Evolutionary conservation across 345 rosid genomes (phyloP), one percentile per base, ranked within the genome.

Genomic region (Euphorbia peplus): DNA sequence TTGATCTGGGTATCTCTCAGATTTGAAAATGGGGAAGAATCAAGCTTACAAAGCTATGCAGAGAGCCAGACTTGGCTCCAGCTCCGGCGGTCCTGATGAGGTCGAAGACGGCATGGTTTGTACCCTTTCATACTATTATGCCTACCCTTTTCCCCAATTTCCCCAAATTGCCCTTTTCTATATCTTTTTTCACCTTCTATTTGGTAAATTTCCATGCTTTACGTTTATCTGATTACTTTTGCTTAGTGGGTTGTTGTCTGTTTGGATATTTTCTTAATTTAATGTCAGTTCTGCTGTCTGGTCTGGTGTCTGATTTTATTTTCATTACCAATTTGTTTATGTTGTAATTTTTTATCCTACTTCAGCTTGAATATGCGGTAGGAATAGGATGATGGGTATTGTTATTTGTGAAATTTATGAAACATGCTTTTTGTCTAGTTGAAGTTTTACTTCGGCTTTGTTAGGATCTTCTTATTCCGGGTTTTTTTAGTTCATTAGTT

Each of bases 31-130:
- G 99, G 99, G 99, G 66, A 92, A 95, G 83, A 95, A 92, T 77
- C 99, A 95, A 80, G 91, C 97, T 42, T 88, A 92, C 91, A 95
- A 95, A 76, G 92, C 99, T 72, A 92, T 95, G 99, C 99, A 95
- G 87, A 85, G 88, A 83, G 77, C 99, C 25, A 83, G 88, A 87
- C 76, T 87, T 57, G 99, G 98, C 54, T 85, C 98, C 39, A 72
- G 81, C 87, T 88, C 98, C 21, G 98, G 83, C 1, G 92, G 77
- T 25, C 93, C 97, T 11, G 97, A 92, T 1, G 97, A 87, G 83
- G 78, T 92, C 80, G 98, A 91, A 35, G 99, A 95, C 47, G 99
- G 99, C 87, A 86, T 95, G 99, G 99, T 95, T 84, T 81, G 97
- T 92, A 80, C 93, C 95, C 76, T 91, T 93, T 71, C 97, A 77